Conservation (phyloP, 1,284 basidiomycete genomes). For the Termitomyces sp. region DNA sequence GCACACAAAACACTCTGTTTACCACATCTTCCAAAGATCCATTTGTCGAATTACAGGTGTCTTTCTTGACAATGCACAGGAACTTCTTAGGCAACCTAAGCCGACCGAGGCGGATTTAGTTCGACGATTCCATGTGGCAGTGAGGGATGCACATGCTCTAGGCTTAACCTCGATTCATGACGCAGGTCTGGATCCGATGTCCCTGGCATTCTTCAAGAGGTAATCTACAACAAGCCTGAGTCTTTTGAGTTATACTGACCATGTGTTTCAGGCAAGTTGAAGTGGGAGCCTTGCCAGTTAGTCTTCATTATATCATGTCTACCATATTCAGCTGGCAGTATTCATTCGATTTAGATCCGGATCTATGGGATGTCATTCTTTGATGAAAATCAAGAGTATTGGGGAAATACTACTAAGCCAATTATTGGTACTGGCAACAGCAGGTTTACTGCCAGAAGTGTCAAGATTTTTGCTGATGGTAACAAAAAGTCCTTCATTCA, state of each 20-base stretch:
- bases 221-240: constrained; percentile 25
- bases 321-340: constrained; percentile 1
- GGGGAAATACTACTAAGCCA: constrained; percentile 62
- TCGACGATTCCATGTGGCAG: constrained; percentile 59
- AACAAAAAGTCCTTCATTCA: constrained; percentile 13
- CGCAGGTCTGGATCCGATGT: constrained; percentile 66
- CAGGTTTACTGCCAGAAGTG: constrained; percentile 68
- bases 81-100: constrained; percentile 56
- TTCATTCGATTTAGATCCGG: constrained; percentile 46
- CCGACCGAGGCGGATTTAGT: constrained; percentile 62
- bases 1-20: neutral
- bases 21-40: neutral
- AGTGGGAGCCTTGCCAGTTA: constrained; percentile 56
- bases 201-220: constrained; percentile 72
- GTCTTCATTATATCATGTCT: constrained; percentile 5
- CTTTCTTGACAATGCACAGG: constrained; percentile 69
- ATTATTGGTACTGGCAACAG: constrained; percentile 55
- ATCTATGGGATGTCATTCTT: constrained; percentile 73
- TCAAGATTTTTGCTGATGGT: constrained; percentile 91
- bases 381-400: constrained; percentile 68
- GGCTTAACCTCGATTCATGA: constrained; percentile 85
- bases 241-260: constrained; percentile 3
- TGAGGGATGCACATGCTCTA: constrained; percentile 60
- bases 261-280: constrained; percentile 49
- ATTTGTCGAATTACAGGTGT: constrained; percentile 43